Evolutionary conservation across 2,329 filamentous ascomycete genomes (phyloP).

Genomic region (Graphilbum ipis-grandicollis): DNA sequence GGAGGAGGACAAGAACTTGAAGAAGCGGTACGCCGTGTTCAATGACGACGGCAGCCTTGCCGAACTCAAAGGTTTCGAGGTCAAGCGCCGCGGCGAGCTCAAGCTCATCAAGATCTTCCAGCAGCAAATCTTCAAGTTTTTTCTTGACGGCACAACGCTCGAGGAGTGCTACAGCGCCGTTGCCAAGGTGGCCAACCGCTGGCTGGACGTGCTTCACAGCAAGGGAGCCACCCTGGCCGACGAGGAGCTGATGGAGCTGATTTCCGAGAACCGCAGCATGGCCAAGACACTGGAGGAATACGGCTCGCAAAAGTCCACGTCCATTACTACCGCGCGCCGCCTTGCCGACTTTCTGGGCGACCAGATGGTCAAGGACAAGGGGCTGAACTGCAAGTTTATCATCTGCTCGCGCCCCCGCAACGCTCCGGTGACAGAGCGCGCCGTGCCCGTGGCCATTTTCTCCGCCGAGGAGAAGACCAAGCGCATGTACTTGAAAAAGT

Average conservation of each 20-base stretch:
- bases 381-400: conserved; percentile 98
- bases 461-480: conserved; percentile 83
- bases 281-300: conserved; percentile 94
- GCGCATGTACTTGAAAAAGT: conserved; percentile 78
- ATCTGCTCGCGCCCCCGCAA: conserved; percentile 77
- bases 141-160: conserved; percentile 77
- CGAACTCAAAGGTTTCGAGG: conserved; percentile 91
- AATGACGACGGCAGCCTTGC: conserved; percentile 93
- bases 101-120: conserved; percentile 99
- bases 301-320: conserved; percentile 86
- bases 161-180: conserved; percentile 82
- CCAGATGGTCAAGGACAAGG: conserved; percentile 99
- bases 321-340: conserved; percentile 94
- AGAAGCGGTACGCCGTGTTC: conserved; percentile 98
- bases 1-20: conserved; percentile 98
- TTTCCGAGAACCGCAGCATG: conserved; percentile 99
- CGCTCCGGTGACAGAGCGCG: conserved; percentile 85
- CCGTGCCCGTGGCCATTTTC: conserved; percentile 91
- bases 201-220: conserved; percentile 86
- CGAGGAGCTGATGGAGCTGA: conserved; percentile 96
- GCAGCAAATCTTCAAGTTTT: conserved; percentile 98
- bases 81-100: conserved; percentile 91
- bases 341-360: conserved; percentile 92
- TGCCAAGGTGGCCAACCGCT: conserved; percentile 86
- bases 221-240: conserved; percentile 83